phyloP scores from a whole-genome alignment of 148 eudicot genomes.

The Vaccinium corymbosum region DNA sequence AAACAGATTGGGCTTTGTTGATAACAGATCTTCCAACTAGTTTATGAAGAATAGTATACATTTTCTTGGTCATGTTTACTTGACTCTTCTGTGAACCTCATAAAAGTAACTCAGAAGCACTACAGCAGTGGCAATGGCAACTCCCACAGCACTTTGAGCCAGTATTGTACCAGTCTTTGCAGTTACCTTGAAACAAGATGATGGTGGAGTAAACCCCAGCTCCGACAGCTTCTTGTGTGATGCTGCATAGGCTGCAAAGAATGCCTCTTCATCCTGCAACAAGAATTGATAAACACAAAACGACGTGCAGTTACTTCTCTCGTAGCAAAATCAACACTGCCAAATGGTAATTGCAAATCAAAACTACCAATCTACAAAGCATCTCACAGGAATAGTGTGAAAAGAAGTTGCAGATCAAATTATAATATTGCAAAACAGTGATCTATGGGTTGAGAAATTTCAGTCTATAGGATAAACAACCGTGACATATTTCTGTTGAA shows the following conservation, averaged over 20 bases:
- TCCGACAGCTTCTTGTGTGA: slow-evolving; percentile 89
- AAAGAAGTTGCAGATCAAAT: neutral
- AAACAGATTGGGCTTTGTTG: neutral
- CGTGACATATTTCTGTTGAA: neutral
- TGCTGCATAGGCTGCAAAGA: slow-evolving; percentile 77
- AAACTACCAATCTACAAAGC: neutral
- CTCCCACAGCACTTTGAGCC: slow-evolving; percentile 28
- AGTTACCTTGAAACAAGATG: slow-evolving; percentile 15
- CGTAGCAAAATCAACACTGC: neutral
- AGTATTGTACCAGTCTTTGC: slow-evolving; percentile 16
- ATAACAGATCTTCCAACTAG: too few relatives aligned
- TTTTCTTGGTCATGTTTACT: slow-evolving; percentile 3
- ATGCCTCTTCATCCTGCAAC: slow-evolving; percentile 71
- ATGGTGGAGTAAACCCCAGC: slow-evolving; percentile 52
- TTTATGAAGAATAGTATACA: too few relatives aligned
- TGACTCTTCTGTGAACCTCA: slow-evolving; percentile 26
- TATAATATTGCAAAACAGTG: neutral
- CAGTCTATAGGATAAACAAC: neutral
- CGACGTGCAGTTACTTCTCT: neutral
- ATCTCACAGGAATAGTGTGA: neutral
- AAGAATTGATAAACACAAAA: neutral
- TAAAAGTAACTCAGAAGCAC: slow-evolving; percentile 44
- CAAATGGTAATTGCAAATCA: neutral
- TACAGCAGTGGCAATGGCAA: slow-evolving; percentile 44
- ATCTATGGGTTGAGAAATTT: neutral